Conservation (phyloP, 2,329 filamentous ascomycete species). For the Coleophoma cylindrospora region DNA sequence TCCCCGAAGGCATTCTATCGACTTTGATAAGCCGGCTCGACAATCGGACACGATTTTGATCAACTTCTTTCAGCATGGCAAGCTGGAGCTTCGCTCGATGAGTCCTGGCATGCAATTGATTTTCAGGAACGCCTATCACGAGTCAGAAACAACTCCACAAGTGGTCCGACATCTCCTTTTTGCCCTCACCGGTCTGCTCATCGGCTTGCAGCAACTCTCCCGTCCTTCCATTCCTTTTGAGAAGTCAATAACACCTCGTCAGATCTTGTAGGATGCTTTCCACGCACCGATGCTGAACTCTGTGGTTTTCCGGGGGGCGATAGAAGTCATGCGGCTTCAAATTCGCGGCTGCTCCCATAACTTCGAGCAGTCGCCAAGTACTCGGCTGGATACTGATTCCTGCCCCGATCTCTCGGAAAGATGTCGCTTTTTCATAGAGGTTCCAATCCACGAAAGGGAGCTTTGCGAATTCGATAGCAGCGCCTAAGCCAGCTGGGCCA, state of each 20-base stretch:
- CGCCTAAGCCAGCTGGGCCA: conserved; percentile 7
- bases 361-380: neutral
- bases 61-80: neutral
- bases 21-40: conserved; percentile 1
- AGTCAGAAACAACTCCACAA: neutral
- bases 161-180: too few species aligned
- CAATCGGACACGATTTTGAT: neutral
- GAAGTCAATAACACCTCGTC: neutral
- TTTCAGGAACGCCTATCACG: neutral
- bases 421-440: neutral
- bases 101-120: neutral
- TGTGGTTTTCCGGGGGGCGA: neutral
- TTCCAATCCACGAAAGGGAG: conserved; percentile 1
- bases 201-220: neutral
- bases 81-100: conserved; percentile 1
- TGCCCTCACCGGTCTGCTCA: neutral
- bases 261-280: too few species aligned
- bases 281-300: conserved; percentile 1
- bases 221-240: neutral
- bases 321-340: conserved; percentile 1
- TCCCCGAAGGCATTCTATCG: neutral
- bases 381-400: neutral
- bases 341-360: neutral
- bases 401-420: neutral
- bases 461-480: conserved; percentile 3